Conservation (phyloP, 2,329 filamentous ascomycete genomes). For the Penicillium sp. region DNA sequence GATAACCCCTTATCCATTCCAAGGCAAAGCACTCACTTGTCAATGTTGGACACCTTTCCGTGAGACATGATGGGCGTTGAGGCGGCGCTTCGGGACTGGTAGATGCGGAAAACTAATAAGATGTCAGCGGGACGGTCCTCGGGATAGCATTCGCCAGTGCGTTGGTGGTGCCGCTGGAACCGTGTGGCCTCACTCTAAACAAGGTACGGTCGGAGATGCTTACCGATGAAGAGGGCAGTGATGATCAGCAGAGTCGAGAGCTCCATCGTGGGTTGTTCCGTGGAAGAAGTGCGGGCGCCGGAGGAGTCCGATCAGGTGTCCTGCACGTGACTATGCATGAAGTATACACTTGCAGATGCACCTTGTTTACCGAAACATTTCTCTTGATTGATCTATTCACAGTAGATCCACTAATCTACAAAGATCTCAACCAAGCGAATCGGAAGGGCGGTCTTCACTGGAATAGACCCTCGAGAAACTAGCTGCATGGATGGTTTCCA, state of each 20-base stretch:
- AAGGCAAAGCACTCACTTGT: slow-evolving; percentile 33
- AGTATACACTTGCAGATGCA: slow-evolving; percentile 2
- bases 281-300: slow-evolving; percentile 5
- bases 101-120: slow-evolving; percentile 20
- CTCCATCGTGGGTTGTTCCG: slow-evolving; percentile 26
- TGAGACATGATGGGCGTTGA: slow-evolving; percentile 32
- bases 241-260: slow-evolving; percentile 24
- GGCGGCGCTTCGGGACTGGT: slow-evolving; percentile 14
- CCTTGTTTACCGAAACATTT: neutral
- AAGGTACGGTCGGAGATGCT: neutral
- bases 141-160: neutral
- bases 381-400: no score
- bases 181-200: neutral
- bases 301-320: slow-evolving; percentile 10
- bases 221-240: slow-evolving; percentile 23
- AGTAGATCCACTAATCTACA: neutral
- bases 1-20: no score
- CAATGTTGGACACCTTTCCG: slow-evolving; percentile 40
- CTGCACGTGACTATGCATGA: slow-evolving; percentile 5
- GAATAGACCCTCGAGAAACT: no score
- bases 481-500: no score
- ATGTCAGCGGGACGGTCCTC: neutral
- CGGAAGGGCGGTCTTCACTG: no score
- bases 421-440: neutral
- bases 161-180: neutral